Conservation (phyloP, 108 stramenopile genomes). For the Hondaea fermentalgiana region DNA sequence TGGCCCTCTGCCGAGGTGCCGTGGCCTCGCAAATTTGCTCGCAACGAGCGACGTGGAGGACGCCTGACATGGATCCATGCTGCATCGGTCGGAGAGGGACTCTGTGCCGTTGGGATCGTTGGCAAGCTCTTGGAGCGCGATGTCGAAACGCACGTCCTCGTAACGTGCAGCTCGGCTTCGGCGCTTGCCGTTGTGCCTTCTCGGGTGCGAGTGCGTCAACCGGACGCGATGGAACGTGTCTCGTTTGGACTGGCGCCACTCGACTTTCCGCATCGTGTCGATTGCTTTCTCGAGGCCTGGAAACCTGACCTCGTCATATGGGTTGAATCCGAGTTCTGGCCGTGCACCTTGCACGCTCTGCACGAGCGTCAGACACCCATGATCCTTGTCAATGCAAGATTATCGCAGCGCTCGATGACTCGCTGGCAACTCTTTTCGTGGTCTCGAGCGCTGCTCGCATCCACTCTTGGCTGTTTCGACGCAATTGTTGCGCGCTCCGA, state of each 20-base stretch:
- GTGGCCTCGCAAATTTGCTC: no score
- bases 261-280: not conserved
- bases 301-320: not conserved
- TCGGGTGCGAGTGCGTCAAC: not conserved
- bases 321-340: constrained; percentile 13
- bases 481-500: not conserved
- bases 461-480: not conserved
- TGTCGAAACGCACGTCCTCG: constrained; percentile 26
- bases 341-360: not conserved
- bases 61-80: not conserved
- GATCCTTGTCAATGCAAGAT: not conserved
- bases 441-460: not conserved
- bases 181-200: not conserved
- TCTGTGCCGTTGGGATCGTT: constrained; percentile 26
- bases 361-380: not conserved
- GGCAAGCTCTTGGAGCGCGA: constrained; percentile 58
- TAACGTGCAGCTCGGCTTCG: not conserved
- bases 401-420: not conserved
- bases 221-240: not conserved
- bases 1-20: no score
- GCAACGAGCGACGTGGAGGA: not conserved
- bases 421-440: not conserved
- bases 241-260: not conserved
- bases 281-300: not conserved
- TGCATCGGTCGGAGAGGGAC: not conserved